Conservation (phyloP, 2,329 filamentous ascomycete genomes). For the Sporothrix brunneoviolacea region DNA sequence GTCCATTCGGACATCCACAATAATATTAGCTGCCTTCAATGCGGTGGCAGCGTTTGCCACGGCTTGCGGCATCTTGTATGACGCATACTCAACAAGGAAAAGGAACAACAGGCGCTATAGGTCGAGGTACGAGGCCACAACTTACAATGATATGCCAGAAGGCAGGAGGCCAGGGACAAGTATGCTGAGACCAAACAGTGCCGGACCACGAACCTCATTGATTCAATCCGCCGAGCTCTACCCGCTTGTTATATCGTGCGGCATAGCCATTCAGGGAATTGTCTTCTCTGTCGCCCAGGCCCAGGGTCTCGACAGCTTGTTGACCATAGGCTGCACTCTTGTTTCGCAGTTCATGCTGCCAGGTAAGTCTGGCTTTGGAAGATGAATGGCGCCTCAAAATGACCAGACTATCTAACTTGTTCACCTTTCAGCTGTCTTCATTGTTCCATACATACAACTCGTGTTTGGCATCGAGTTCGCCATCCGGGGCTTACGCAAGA, state of each 20-base stretch:
- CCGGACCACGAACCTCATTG: constrained; percentile 31
- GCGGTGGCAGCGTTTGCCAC: constrained; percentile 50
- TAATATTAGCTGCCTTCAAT: constrained; percentile 57
- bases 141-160: no score
- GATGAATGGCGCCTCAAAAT: not conserved
- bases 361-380: constrained; percentile 34
- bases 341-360: constrained; percentile 55
- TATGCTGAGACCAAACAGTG: constrained; percentile 3
- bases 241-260: constrained; percentile 50
- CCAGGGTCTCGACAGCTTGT: constrained; percentile 44
- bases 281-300: constrained; percentile 52
- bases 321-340: constrained; percentile 45
- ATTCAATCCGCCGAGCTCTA: constrained; percentile 43
- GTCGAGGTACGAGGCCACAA: constrained; percentile 35
- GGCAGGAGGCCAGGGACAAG: no score
- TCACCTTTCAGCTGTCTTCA: constrained; percentile 49
- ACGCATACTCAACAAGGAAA: constrained; percentile 43
- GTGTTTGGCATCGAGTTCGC: constrained; percentile 59
- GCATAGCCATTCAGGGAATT: constrained; percentile 52
- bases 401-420: not conserved
- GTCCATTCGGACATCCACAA: constrained; percentile 54
- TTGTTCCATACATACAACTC: constrained; percentile 59
- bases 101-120: constrained; percentile 33
- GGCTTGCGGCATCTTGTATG: constrained; percentile 49
- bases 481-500: constrained; percentile 45